Percentiles rank a stretch among this genome's conserved stretches.
These are phyloP conservation scores for Quercus robur DNA, from an alignment of 306 rosid species.

Conservation along the genomic window DNA sequence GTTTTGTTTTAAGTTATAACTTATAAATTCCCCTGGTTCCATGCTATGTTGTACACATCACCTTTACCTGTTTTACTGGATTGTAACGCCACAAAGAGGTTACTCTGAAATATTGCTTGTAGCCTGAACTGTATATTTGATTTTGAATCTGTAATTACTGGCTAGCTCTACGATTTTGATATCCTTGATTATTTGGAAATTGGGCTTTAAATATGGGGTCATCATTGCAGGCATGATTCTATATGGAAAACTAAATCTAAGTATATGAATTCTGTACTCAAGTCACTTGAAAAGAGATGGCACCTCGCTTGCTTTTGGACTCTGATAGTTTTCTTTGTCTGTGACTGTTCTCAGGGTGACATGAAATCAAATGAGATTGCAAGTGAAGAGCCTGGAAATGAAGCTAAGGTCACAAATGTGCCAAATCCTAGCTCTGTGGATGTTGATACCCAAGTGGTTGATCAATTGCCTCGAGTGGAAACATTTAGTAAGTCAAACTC, in stretches of 20 bases:
- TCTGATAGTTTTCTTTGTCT: slow-evolving; percentile 14
- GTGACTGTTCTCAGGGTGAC: slow-evolving; percentile 57
- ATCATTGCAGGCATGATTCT: not conserved
- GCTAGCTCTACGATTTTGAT: not conserved
- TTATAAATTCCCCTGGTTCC: not conserved
- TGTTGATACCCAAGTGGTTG: slow-evolving; percentile 41
- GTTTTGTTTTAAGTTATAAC: not conserved
- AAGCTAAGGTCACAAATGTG: slow-evolving; percentile 36
- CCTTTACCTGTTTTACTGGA: not conserved
- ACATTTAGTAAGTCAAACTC: slow-evolving; percentile 53
- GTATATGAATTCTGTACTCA: not conserved
- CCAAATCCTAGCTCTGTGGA: slow-evolving; percentile 46
- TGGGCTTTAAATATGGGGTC: not conserved
- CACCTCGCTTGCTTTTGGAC: slow-evolving; percentile 26
- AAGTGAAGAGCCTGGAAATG: slow-evolving; percentile 53
- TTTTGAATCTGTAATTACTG: not conserved
- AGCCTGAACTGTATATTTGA: not conserved
- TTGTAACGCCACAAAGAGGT: not conserved
- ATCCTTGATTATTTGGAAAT: not conserved
- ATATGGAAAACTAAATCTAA: not conserved
- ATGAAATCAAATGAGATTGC: slow-evolving; percentile 47
- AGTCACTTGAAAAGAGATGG: slow-evolving; percentile 7
- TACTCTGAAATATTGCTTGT: not conserved
- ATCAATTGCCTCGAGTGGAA: slow-evolving; percentile 64
- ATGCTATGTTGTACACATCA: not conserved